A percentile compares a stretch with the other conserved stretches of the same genome.
These are phyloP conservation scores for Wickerhamomyces mucosus DNA, from an alignment of 805 yeast species.

Conservation along the genomic window DNA sequence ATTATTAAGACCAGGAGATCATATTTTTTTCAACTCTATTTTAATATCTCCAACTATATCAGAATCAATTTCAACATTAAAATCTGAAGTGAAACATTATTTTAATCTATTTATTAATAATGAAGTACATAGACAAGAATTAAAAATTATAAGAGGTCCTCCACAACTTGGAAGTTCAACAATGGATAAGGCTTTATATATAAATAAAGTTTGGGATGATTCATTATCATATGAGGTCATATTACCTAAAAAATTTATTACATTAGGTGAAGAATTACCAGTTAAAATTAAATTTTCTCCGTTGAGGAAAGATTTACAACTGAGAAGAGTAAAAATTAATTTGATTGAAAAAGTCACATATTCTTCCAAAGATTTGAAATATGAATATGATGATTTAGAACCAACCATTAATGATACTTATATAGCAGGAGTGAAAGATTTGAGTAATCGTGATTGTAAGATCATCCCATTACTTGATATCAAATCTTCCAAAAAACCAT, in stretches of 20 bases:
- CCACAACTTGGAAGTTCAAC: conserved; percentile 29
- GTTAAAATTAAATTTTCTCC: conserved; percentile 62
- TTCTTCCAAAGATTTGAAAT: conserved; percentile 43
- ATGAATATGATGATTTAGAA: conserved; percentile 37
- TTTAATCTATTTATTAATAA: conserved; percentile 26
- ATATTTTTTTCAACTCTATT: conserved; percentile 57
- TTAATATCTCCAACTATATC: conserved; percentile 54
- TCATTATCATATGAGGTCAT: conserved; percentile 62
- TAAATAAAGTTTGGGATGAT: conserved; percentile 68
- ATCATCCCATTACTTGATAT: conserved; percentile 53
- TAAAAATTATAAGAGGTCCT: conserved; percentile 31
- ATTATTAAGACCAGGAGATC: conserved; percentile 45
- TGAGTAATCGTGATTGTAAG: conserved; percentile 18
- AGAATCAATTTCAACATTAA: conserved; percentile 44
- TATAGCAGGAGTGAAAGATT: not conserved
- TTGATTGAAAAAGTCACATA: conserved; percentile 59
- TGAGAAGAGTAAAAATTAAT: conserved; percentile 58
- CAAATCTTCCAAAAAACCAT: conserved; percentile 39
- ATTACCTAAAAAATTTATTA: conserved; percentile 59
- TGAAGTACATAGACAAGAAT: conserved; percentile 23
- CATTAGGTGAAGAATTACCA: conserved; percentile 50
- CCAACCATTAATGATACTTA: not conserved
- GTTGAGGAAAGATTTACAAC: conserved; percentile 45
- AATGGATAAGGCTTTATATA: conserved; percentile 64
- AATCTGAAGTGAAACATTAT: conserved; percentile 37